Conservation (phyloP, 192 early-diverging fungal species). For the Coemansia sp. region DNA sequence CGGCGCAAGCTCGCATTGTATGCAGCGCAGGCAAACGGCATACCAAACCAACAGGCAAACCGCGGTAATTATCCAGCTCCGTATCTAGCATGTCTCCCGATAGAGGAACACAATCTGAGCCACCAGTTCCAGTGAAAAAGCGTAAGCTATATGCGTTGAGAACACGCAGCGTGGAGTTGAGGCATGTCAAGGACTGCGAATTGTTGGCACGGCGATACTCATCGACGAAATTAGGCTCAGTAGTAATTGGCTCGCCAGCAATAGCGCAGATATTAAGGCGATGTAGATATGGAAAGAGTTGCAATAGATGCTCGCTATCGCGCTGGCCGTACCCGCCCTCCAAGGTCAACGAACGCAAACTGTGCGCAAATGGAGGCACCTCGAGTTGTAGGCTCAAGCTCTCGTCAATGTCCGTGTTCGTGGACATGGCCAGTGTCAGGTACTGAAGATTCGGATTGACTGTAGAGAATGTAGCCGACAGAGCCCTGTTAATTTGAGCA, state of each 20-base stretch:
- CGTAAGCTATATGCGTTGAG: not conserved
- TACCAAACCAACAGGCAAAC: not conserved
- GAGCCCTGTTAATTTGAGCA: not conserved
- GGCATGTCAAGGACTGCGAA: not conserved
- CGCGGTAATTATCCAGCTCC: not conserved
- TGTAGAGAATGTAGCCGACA: not conserved
- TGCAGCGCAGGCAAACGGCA: not conserved
- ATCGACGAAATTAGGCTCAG: not conserved
- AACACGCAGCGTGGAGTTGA: not conserved
- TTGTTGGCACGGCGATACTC: not conserved
- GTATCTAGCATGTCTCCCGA: no score
- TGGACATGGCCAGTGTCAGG: not conserved
- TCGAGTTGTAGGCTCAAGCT: not conserved
- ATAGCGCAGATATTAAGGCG: not conserved
- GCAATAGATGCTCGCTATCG: not conserved
- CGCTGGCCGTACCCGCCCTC: not conserved
- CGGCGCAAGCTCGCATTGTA: not conserved
- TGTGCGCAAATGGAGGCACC: not conserved
- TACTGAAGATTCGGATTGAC: not conserved
- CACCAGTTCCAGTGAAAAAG: not conserved
- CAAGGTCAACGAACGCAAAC: not conserved
- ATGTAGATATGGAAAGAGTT: not conserved
- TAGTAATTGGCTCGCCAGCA: not conserved
- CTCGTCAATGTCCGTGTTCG: not conserved
- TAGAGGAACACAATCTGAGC: not conserved